Base-by-base conservation (phyloP, 2,329 filamentous ascomycete species). In the Pseudonectria foliicola region DNA sequence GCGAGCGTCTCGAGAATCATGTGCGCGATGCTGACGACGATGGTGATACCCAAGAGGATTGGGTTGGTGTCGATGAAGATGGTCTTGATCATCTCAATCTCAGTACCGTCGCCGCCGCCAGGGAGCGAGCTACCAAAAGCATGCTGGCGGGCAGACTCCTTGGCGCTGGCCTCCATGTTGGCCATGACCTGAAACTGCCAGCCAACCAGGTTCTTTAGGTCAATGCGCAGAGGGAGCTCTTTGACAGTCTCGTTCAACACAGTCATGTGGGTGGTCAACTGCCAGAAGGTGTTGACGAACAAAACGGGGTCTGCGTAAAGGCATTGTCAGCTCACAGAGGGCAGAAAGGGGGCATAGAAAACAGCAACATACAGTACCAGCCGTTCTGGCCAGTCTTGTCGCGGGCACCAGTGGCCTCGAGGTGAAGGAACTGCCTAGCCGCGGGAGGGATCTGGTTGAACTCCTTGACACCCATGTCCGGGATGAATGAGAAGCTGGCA, bases 81-180 rank as follows among this genome's bases (percentile, higher is more conserved):
- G 55, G 93, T 85, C 70, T 98, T 98, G 68, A 98, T 80, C 75
- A 95, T 87, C 59, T 98, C 92, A 53, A 96, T 85, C 62, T 98
- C 92, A 38, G 76, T 85, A 27, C 92, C 92, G 56, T 96, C 92
- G 38, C 89, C 85, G 36, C 83, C 85, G 25, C 82, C 82, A 0
- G 86, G 77, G 6, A 83, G 69, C 3, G 79, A 67, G 25, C 78
- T 71, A 29, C 86, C 88, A 38, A 74, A 77, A 2, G 88, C 87
- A 33, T 85, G 84, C 56, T 87, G 81, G 29, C 79, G 77, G 27
- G 85, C 80, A 39, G 82, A 82, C 51, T 92, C 79, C 62, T 93
- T 94, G 49, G 89, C 80, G 51, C 84, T 88, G 53, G 88, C 77
- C 54, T 98, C 92, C 52, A 96, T 76, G 38, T 80, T 84, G 2